phyloP scores from a whole-genome alignment of 345 rosid genomes.

The Durio zibethinus region DNA sequence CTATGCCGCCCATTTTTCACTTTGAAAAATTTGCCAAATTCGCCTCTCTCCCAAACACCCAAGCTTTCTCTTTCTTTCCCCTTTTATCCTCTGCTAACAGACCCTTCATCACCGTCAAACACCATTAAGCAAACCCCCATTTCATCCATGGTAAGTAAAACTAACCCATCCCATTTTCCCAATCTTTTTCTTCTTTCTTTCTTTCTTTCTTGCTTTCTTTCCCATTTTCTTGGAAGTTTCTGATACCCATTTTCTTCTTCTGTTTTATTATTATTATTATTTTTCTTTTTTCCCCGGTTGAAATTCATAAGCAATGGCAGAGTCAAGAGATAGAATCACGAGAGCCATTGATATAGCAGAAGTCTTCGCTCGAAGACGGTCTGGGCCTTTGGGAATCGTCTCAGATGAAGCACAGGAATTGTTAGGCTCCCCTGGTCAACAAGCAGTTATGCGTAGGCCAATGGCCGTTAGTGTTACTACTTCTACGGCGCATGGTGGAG shows the following conservation, averaged over 20 bases:
- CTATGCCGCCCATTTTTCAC: constrained; percentile 32
- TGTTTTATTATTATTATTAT: too few relatives aligned
- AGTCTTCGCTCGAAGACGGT: constrained; percentile 38
- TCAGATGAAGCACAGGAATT: constrained; percentile 31
- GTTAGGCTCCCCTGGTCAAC: constrained; percentile 31
- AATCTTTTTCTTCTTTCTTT: not conserved
- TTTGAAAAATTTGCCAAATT: constrained; percentile 30
- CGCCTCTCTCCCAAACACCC: constrained; percentile 5
- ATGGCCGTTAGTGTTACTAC: constrained; percentile 6
- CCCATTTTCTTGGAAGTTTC: not conserved
- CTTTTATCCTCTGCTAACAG: not conserved
- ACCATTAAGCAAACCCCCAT: not conserved
- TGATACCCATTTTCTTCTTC: not conserved
- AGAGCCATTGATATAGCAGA: constrained; percentile 51
- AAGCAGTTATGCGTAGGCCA: constrained; percentile 9
- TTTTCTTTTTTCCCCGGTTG: constrained; percentile 5
- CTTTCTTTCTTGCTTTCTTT: not conserved
- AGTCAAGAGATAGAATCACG: constrained; percentile 62
- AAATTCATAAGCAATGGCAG: constrained; percentile 36
- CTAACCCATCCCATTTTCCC: not conserved
- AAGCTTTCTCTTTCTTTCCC: not conserved
- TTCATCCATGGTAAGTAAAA: not conserved
- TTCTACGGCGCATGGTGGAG: constrained; percentile 20
- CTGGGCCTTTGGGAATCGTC: constrained; percentile 29
- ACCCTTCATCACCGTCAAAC: not conserved